Evolutionary conservation across 106 monocot genomes (phyloP).

Genomic region (Phalaenopsis equestris): DNA sequence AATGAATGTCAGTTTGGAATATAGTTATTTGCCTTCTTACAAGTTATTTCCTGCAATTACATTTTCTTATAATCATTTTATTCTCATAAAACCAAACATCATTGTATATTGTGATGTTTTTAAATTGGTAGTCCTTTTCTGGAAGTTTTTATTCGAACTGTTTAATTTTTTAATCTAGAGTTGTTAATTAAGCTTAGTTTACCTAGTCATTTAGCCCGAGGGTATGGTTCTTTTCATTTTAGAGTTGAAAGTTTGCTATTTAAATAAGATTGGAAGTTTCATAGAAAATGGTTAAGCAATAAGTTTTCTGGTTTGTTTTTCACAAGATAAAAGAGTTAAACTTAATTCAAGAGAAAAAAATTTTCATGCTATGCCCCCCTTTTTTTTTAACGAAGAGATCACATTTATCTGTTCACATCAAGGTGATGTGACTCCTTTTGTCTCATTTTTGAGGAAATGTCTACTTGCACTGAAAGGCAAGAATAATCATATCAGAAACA

Average conservation of each 20-base stretch:
- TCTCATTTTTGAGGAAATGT: background rate
- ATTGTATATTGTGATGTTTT: background rate
- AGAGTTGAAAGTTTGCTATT: too few relatives aligned
- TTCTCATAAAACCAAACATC: background rate
- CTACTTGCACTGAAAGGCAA: background rate
- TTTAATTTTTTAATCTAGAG: background rate
- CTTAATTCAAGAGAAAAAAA: background rate
- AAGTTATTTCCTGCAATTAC: background rate
- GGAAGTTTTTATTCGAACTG: background rate
- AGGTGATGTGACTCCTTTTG: background rate
- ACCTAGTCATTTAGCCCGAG: too few relatives aligned
- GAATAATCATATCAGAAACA: background rate
- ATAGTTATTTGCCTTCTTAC: background rate
- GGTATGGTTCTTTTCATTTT: too few relatives aligned
- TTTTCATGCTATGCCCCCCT: background rate
- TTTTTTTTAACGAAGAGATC: too few relatives aligned
- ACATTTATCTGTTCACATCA: background rate
- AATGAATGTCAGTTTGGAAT: background rate
- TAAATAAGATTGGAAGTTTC: background rate
- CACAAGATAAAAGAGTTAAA: background rate
- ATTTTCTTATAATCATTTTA: background rate
- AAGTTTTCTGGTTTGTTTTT: background rate
- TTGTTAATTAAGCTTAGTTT: background rate
- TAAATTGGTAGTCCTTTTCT: background rate
- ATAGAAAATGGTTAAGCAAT: background rate